phyloP scores from a whole-genome alignment of 257 asterid genomes.

The Salvia miltiorrhiza region DNA sequence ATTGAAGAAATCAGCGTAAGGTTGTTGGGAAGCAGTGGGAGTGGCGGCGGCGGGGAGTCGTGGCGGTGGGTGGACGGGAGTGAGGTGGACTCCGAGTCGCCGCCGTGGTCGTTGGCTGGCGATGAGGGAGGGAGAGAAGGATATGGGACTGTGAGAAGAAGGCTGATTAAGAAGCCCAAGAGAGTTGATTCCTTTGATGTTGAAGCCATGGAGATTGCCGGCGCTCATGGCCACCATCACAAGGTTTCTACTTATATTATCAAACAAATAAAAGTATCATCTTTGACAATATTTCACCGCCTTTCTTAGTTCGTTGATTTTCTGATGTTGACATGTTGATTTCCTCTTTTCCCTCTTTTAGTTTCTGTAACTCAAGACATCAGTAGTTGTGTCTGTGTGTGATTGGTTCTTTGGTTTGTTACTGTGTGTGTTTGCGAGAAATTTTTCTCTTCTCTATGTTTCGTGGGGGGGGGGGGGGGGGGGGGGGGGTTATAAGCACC shows the following conservation, averaged over 20 bases:
- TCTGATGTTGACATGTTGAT: neutral
- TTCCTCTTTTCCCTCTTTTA: neutral
- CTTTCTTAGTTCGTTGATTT: neutral
- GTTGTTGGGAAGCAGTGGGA: constrained; percentile 41
- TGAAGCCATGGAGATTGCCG: constrained; percentile 85
- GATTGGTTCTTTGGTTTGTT: too few species aligned
- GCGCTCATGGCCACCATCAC: constrained; percentile 46
- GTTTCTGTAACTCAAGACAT: neutral
- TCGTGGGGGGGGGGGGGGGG: too few species aligned
- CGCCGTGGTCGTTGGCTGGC: constrained; percentile 43
- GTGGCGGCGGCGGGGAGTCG: constrained; percentile 47
- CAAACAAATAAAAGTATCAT: neutral
- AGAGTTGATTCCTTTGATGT: constrained; percentile 85
- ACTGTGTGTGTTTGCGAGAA: neutral
- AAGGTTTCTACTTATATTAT: constrained; percentile 39
- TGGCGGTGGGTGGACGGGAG: constrained; percentile 98
- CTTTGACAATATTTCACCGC: neutral
- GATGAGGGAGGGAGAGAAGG: constrained; percentile 49
- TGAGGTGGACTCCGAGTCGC: constrained; percentile 73
- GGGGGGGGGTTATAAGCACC: neutral
- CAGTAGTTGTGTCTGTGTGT: neutral
- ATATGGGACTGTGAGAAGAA: constrained; percentile 64
- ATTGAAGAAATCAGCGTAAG: constrained; percentile 64
- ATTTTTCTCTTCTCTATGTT: neutral
- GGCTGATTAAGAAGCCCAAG: constrained; percentile 75